Percentiles rank a stretch among this genome's conserved stretches.
phyloP scores from a whole-genome alignment of 306 rosid species.

The Senna tora region DNA sequence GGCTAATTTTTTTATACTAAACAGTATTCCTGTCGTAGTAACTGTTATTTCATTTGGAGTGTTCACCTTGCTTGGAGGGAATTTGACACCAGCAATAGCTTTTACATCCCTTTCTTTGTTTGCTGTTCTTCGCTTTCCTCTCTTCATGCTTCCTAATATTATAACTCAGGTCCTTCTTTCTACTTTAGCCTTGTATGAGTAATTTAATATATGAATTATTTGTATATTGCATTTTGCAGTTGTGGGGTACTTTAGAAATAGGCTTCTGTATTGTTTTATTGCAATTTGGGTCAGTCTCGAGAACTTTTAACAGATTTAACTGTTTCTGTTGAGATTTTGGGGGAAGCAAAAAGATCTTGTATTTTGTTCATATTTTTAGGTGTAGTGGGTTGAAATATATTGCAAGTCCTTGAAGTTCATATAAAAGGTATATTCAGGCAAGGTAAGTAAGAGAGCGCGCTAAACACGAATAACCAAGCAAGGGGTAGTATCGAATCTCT shows the following conservation, averaged over 20 bases:
- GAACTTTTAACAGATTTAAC: neutral
- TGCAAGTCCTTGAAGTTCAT: too few relatives aligned
- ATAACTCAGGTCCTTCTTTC: constrained; percentile 79
- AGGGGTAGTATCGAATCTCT: too few relatives aligned
- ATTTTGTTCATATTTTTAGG: too few relatives aligned
- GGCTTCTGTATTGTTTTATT: neutral
- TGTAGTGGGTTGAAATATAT: too few relatives aligned
- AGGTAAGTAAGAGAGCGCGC: too few relatives aligned
- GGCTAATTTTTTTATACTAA: constrained; percentile 76
- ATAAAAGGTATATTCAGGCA: too few relatives aligned
- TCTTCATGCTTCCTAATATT: constrained; percentile 95
- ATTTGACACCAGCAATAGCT: constrained; percentile 94
- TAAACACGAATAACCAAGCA: too few relatives aligned
- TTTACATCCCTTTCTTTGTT: constrained; percentile 95
- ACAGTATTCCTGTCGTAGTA: constrained; percentile 90
- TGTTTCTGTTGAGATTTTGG: neutral
- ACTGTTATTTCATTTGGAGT: constrained; percentile 95
- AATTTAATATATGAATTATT: neutral
- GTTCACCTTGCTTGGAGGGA: constrained; percentile 89
- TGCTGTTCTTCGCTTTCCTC: constrained; percentile 96
- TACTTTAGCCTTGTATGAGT: neutral
- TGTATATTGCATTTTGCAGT: neutral
- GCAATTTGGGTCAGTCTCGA: neutral
- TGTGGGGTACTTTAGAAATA: neutral
- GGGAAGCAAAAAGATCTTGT: too few relatives aligned